These are phyloP conservation scores for Vicia villosa DNA, from an alignment of 306 rosid species.

Conservation along the genomic window DNA sequence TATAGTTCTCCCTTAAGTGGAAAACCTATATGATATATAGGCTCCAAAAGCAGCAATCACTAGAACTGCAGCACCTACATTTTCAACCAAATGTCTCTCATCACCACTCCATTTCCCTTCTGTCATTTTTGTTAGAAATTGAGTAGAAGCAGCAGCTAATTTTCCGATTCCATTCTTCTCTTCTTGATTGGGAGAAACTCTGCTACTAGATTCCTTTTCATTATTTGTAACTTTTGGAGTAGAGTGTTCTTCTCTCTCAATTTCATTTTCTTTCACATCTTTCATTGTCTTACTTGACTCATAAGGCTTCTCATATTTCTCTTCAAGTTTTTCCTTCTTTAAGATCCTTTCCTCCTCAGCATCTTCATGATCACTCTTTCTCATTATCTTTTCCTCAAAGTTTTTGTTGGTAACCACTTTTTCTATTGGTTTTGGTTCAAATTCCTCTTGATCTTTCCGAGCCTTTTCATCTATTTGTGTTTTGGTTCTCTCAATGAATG, in stretches of 20 bases:
- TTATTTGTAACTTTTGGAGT: conserved; percentile 17
- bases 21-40: conserved; percentile 40
- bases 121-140: too few species aligned
- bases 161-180: background rate
- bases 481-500: background rate
- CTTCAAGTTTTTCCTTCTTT: conserved; percentile 23
- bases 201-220: conserved; percentile 31
- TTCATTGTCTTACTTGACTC: conserved; percentile 31
- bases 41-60: conserved; percentile 60
- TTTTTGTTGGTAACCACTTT: too few species aligned
- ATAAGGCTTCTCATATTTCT: conserved; percentile 30
- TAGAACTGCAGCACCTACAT: conserved; percentile 56
- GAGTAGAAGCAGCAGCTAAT: too few species aligned
- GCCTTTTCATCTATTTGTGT: background rate
- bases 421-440: background rate
- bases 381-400: conserved; percentile 22
- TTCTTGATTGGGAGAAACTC: background rate
- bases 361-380: background rate
- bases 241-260: conserved; percentile 10
- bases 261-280: conserved; percentile 33
- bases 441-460: background rate
- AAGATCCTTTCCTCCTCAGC: conserved; percentile 19
- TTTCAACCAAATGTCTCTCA: conserved; percentile 44
- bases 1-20: conserved; percentile 31
- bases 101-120: conserved; percentile 36